These are phyloP conservation scores for Zygoascus flipseniorum DNA, from an alignment of 805 yeast genomes.

Conservation along the genomic window DNA sequence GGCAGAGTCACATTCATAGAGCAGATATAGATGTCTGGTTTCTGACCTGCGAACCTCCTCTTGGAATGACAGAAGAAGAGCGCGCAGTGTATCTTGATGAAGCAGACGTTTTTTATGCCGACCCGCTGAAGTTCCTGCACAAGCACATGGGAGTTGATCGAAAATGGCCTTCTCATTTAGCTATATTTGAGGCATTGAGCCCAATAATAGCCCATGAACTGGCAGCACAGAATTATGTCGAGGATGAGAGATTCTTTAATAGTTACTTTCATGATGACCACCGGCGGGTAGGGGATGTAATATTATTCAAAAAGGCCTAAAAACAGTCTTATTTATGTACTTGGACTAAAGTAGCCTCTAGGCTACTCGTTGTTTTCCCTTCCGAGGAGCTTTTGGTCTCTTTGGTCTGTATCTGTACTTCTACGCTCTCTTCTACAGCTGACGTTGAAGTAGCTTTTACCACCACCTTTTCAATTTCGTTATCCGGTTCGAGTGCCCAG, in stretches of 20 bases:
- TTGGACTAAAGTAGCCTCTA: no score
- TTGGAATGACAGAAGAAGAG: conserved; percentile 29
- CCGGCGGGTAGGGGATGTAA: conserved; percentile 69
- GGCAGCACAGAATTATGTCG: conserved; percentile 14
- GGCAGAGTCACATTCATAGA: conserved; percentile 76
- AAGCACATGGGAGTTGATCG: conserved; percentile 22
- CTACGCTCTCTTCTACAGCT: not conserved
- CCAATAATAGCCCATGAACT: conserved; percentile 21
- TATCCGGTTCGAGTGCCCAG: conserved; percentile 43
- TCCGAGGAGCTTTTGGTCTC: no score
- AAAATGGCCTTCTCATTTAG: conserved; percentile 52
- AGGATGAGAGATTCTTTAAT: conserved; percentile 58
- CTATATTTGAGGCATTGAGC: conserved; percentile 61
- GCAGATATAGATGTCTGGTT: conserved; percentile 52
- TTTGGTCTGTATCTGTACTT: no score
- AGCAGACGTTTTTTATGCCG: conserved; percentile 71
- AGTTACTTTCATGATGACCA: conserved; percentile 79
- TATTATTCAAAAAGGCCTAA: conserved; percentile 38
- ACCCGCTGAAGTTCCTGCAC: conserved; percentile 53
- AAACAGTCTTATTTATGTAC: not conserved
- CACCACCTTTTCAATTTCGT: conserved; percentile 12
- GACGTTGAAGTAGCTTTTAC: not conserved
- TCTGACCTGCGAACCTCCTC: conserved; percentile 88
- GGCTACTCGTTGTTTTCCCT: not conserved
- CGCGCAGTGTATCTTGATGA: conserved; percentile 63